These are phyloP conservation scores for Geum urbanum DNA, from an alignment of 306 rosid species.

Conservation along the genomic window DNA sequence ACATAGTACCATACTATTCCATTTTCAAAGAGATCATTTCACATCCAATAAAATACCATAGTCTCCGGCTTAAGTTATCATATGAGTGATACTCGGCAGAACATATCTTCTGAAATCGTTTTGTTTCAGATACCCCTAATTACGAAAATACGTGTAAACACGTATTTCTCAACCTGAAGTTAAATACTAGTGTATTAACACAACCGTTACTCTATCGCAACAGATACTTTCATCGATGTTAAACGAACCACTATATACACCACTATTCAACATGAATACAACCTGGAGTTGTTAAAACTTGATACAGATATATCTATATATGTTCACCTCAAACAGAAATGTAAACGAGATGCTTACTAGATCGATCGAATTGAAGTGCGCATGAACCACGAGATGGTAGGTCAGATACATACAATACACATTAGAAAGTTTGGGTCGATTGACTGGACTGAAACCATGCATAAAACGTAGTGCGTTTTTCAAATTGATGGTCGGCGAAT, in stretches of 20 bases:
- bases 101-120: neutral
- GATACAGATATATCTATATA: too few relatives aligned
- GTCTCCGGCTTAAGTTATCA: neutral
- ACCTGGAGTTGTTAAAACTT: neutral
- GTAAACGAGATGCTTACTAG: neutral
- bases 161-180: neutral
- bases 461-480: too few relatives aligned
- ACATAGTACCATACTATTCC: neutral
- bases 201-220: too few relatives aligned
- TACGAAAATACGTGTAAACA: neutral
- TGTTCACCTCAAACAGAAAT: too few relatives aligned
- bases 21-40: too few relatives aligned
- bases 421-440: neutral
- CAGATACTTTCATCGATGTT: neutral
- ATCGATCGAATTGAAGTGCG: neutral
- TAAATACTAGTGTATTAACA: too few relatives aligned
- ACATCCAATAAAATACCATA: too few relatives aligned
- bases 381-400: neutral
- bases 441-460: neutral
- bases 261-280: neutral
- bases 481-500: slow-evolving; percentile 1
- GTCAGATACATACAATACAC: neutral
- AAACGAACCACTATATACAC: neutral
- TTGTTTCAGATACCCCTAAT: neutral
- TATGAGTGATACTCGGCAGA: too few relatives aligned